A percentile compares a stretch with the other conserved stretches of the same genome.
Conservation (phyloP, 176 grass and related monocot genomes). For the Elymus sibiricus region DNA sequence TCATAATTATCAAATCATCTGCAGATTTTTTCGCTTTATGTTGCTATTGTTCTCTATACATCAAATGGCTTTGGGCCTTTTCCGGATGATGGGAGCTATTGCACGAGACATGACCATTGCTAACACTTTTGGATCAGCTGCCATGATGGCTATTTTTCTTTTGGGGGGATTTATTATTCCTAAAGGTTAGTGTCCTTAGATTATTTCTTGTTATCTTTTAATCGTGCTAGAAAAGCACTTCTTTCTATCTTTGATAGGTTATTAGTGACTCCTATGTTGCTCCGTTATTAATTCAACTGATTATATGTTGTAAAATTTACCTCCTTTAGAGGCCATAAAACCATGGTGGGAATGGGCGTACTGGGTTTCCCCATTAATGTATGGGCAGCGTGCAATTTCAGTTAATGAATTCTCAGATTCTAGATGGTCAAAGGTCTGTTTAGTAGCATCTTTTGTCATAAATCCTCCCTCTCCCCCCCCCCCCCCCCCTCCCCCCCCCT, state of each 20-base stretch:
- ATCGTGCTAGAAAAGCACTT: background rate
- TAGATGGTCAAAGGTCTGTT: constrained; percentile 54
- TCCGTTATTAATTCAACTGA: background rate
- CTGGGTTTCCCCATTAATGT: constrained; percentile 73
- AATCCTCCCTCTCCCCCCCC: background rate
- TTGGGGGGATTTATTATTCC: constrained; percentile 74
- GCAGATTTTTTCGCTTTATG: constrained; percentile 71
- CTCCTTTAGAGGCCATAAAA: constrained; percentile 37
- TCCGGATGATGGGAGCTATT: constrained; percentile 70
- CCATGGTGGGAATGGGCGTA: constrained; percentile 73
- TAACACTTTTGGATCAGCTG: constrained; percentile 66
- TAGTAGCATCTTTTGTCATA: constrained; percentile 13
- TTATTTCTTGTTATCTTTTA: background rate
- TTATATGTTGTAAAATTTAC: background rate
- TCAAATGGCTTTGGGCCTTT: constrained; percentile 83
- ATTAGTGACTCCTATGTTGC: background rate
- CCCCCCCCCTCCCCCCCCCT: background rate
- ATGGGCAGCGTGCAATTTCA: constrained; percentile 70
- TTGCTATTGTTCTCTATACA: constrained; percentile 60
- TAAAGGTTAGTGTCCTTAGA: constrained; percentile 37
- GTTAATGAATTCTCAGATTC: constrained; percentile 65
- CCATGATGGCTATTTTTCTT: constrained; percentile 53
- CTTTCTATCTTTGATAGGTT: background rate
- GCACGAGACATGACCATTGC: constrained; percentile 58
- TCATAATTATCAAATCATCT: background rate